Evolutionary conservation across 495 filamentous ascomycete species (phyloP), one percentile per base, ranked within the genome.

Genomic region (Saxophila tyrrhenica): DNA sequence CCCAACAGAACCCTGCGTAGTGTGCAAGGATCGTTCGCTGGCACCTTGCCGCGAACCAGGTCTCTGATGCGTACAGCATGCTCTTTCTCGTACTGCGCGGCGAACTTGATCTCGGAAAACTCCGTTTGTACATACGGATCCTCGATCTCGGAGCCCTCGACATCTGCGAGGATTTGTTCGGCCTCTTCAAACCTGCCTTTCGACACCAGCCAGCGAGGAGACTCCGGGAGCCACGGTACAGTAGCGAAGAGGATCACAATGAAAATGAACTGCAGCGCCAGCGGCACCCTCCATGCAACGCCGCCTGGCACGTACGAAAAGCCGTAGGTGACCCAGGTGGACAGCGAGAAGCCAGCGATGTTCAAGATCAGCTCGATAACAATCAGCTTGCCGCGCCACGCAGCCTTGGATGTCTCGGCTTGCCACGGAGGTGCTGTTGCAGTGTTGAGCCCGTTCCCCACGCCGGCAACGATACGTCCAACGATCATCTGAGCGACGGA

Each of bases 371-470:
- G 71, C 52, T 83, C 79, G 13, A 83, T 67, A 42, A 82, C 74
- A 19, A 82, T 76, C 20, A 83, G 64, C 51, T 77, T 75, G 41
- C 83, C 82, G 55, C 80, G 70, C 74, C 75, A 78, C 49, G 71
- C 70, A 0, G 73, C 71, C 54, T 79, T 75, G 0, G 78, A 75
- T 0, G 78, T 81, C 60, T 86, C 80, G 1, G 74, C 75, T 59
- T 84, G 79, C 80, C 78, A 86, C 7, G 82, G 73, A 11, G 82
- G 80, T 1, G 77, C 80, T 11, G 78, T 80, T 1, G 80, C 72
- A 0, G 78, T 82, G 52, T 85, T 84, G 54, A 83, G 73, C 15
- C 81, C 82, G 55, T 84, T 85, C 5, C 82, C 83, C 35, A 86
- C 73, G 5, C 81, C 70, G 2, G 54, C 51, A 15, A 66, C 45